phyloP scores from a whole-genome alignment of 345 rosid genomes.

The Eucalyptus marginata region DNA sequence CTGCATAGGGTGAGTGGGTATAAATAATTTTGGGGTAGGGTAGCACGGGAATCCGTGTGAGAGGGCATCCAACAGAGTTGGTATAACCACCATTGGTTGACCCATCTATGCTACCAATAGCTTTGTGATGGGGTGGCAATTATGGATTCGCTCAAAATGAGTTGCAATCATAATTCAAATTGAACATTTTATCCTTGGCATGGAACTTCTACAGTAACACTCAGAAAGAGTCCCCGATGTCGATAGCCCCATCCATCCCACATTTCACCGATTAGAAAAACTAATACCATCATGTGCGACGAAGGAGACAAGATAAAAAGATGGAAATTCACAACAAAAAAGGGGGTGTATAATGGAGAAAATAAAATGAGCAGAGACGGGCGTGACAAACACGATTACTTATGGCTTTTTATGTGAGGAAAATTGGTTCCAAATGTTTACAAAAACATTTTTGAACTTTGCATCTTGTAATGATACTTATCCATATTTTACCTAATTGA shows the following conservation, averaged over 20 bases:
- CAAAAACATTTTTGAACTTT: too few species aligned
- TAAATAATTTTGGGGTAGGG: not conserved
- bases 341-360: too few species aligned
- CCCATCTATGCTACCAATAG: not conserved
- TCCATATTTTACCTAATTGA: too few species aligned
- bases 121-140: not conserved
- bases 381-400: too few species aligned
- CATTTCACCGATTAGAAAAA: too few species aligned
- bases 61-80: not conserved
- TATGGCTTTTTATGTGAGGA: too few species aligned
- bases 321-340: not conserved
- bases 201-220: too few species aligned
- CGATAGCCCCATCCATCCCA: not conserved
- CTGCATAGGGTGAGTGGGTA: not conserved
- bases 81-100: not conserved
- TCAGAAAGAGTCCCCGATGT: not conserved
- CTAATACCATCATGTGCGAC: not conserved
- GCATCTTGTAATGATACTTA: not conserved
- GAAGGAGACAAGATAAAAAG: not conserved
- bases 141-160: not conserved
- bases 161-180: too few species aligned
- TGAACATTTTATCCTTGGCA: rapidly evolving
- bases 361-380: too few species aligned
- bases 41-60: not conserved
- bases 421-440: too few species aligned